Evolutionary conservation across 352 stramenopile species (phyloP).

Genomic region (Phytophthora aleatoria): DNA sequence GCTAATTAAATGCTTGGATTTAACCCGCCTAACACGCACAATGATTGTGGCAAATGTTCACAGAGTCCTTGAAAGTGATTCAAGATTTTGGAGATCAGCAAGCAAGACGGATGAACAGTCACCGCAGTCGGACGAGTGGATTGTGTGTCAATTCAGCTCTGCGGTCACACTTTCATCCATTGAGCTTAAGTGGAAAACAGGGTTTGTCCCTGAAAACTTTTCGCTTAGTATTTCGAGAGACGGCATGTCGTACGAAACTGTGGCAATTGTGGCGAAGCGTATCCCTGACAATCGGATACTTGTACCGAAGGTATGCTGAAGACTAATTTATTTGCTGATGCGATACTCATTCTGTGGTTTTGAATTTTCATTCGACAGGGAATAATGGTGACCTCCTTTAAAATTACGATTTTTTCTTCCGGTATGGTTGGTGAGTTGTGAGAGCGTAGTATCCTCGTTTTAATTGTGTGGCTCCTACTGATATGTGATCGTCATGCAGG

Average conservation of each 20-base stretch:
- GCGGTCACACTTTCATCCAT: slow-evolving; percentile 50
- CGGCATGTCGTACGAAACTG: slow-evolving; percentile 48
- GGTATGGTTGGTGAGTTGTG: slow-evolving; percentile 29
- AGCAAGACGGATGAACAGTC: slow-evolving; percentile 22
- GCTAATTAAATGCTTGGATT: background rate
- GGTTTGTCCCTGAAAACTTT: slow-evolving; percentile 47
- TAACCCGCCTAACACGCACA: background rate
- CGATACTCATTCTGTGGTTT: slow-evolving; percentile 1
- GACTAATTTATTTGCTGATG: background rate
- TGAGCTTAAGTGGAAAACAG: slow-evolving; percentile 51
- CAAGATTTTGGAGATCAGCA: slow-evolving; percentile 53
- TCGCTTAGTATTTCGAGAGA: slow-evolving; percentile 55
- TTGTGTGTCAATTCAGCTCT: slow-evolving; percentile 57
- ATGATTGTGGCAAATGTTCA: background rate
- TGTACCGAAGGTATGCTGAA: slow-evolving; percentile 49
- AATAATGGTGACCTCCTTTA: slow-evolving; percentile 41
- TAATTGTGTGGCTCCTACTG: slow-evolving; percentile 4
- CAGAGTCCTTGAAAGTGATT: slow-evolving; percentile 48
- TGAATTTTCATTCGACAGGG: slow-evolving; percentile 29
- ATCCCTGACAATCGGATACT: slow-evolving; percentile 37
- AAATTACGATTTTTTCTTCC: slow-evolving; percentile 49
- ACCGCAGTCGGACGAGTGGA: slow-evolving; percentile 43
- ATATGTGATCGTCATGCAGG: slow-evolving; percentile 25
- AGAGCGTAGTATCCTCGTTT: background rate
- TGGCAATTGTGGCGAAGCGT: slow-evolving; percentile 49